Evolutionary conservation across 2,329 filamentous ascomycete species (phyloP).

Genomic region (Myriosclerotinia curreyana): DNA sequence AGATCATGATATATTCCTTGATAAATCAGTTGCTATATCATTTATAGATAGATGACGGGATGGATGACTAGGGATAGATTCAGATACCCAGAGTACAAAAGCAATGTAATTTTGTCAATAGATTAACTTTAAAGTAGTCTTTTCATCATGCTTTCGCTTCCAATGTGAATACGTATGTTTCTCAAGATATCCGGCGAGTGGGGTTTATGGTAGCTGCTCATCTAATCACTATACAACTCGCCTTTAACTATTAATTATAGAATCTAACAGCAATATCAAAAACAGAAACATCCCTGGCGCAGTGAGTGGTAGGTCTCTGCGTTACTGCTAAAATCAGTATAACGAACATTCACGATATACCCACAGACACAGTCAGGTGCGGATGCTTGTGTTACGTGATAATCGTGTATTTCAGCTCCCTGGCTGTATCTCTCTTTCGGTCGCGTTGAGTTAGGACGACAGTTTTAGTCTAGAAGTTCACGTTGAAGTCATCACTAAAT

Average conservation of each 20-base stretch:
- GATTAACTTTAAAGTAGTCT: neutral
- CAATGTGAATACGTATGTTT: neutral
- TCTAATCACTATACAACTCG: no score
- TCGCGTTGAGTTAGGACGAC: no score
- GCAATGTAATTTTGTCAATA: neutral
- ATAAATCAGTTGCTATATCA: neutral
- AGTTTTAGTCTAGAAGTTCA: no score
- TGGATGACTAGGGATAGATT: neutral
- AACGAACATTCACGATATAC: neutral
- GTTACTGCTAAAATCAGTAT: neutral
- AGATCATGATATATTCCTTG: neutral
- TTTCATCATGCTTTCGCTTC: neutral
- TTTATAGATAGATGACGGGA: neutral
- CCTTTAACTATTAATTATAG: neutral
- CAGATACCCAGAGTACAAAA: slow-evolving; percentile 12
- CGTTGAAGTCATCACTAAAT: no score
- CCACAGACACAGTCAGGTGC: neutral
- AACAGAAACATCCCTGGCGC: neutral
- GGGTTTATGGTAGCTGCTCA: no score
- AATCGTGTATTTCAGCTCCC: no score
- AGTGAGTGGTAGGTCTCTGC: neutral
- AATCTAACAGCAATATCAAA: neutral
- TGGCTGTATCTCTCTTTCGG: no score
- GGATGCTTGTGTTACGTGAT: no score
- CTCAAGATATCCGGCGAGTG: neutral